Evolutionary conservation across 208 protist species (phyloP).

Genomic region (Herpetomonas muscarum): DNA sequence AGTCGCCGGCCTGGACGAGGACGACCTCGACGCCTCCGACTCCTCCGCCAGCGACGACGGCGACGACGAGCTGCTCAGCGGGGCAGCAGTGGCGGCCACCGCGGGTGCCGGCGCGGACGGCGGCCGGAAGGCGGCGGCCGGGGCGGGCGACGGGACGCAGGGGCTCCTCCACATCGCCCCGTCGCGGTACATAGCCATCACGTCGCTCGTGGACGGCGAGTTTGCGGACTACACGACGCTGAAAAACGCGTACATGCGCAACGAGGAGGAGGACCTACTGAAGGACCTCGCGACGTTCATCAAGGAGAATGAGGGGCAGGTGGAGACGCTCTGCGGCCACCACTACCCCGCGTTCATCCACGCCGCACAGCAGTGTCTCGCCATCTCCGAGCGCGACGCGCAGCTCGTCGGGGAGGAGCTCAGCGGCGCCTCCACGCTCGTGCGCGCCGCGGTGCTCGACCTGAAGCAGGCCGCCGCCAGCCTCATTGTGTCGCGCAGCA

Average conservation of each 20-base stretch:
- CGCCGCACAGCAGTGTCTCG: conserved; percentile 77
- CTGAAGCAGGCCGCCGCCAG: conserved; percentile 70
- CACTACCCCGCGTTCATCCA: conserved; percentile 87
- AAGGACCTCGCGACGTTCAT: conserved; percentile 74
- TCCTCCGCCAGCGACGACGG: conserved; percentile 38
- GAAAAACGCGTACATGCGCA: conserved; percentile 71
- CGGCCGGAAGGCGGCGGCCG: conserved; percentile 10
- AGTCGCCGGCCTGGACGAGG: conserved; percentile 11
- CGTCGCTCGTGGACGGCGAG: conserved; percentile 83
- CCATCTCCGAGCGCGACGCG: conserved; percentile 79
- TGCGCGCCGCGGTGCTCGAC: conserved; percentile 62
- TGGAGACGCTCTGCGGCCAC: conserved; percentile 80
- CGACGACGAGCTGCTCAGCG: conserved; percentile 3
- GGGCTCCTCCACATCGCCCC: conserved; percentile 45
- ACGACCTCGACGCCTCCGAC: conserved; percentile 20
- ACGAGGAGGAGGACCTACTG: conserved; percentile 75
- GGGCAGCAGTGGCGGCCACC: conserved; percentile 6
- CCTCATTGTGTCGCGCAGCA: conserved; percentile 57
- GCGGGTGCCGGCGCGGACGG: conserved; percentile 14
- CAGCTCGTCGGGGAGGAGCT: conserved; percentile 84
- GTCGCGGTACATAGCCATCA: conserved; percentile 77
- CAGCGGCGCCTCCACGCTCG: conserved; percentile 64
- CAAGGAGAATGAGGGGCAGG: conserved; percentile 79
- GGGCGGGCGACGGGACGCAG: conserved; percentile 21
- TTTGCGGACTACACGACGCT: conserved; percentile 87